Conservation (phyloP, 2,329 filamentous ascomycete species). For the Ophiostoma sp. region DNA sequence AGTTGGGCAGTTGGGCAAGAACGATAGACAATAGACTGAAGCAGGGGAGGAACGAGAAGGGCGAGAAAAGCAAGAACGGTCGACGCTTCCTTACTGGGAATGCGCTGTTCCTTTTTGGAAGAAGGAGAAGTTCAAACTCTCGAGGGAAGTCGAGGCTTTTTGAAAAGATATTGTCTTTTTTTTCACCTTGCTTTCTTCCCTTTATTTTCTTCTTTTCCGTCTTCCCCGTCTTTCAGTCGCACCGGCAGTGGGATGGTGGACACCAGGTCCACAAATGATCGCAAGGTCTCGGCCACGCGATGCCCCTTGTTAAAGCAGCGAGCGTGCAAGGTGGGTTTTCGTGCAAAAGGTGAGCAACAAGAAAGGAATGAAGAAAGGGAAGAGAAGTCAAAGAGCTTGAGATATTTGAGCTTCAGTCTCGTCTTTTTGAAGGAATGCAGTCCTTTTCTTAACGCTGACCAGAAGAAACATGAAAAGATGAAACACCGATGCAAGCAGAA, state of each 20-base stretch:
- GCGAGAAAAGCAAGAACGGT: neutral
- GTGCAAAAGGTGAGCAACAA: neutral
- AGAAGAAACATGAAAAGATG: slow-evolving; percentile 10
- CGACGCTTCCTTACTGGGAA: neutral
- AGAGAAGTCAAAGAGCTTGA: neutral
- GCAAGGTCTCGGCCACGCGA: neutral
- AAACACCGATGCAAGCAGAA: slow-evolving; percentile 1
- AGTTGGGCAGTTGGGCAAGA: neutral
- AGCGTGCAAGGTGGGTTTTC: neutral
- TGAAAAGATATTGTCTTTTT: neutral
- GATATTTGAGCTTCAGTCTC: neutral
- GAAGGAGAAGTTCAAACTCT: neutral
- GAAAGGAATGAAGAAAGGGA: neutral
- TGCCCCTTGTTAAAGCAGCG: neutral
- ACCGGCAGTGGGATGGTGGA: neutral
- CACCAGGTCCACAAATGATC: slow-evolving; percentile 9
- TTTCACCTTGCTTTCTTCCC: neutral
- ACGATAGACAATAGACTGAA: neutral
- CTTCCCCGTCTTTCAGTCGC: slow-evolving; percentile 7
- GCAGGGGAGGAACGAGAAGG: neutral
- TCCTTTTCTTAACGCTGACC: neutral
- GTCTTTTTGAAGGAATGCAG: neutral
- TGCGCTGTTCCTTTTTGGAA: neutral
- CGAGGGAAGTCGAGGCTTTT: neutral
- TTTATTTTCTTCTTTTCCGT: neutral